A percentile compares a stretch with the other conserved stretches of the same genome.
Conservation (phyloP, 192 early-diverging fungal species). For the Linnemannia zychae region DNA sequence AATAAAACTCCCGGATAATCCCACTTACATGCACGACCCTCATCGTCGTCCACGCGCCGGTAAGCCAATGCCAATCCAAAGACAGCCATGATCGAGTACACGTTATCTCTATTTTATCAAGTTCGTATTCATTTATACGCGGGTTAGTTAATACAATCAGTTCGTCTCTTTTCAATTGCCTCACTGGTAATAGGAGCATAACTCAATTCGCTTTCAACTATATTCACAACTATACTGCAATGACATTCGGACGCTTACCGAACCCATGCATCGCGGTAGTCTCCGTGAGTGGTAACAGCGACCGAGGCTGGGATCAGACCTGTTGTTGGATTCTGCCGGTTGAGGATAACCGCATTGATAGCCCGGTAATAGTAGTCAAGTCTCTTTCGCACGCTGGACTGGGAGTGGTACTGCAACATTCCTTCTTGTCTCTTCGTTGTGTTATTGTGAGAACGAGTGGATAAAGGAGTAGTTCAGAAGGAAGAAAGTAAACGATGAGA, state of each 20-base stretch:
- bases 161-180: background rate
- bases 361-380: conserved; percentile 84
- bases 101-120: conserved; percentile 75
- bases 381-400: conserved; percentile 48
- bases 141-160: background rate
- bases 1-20: background rate
- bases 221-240: background rate
- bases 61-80: conserved; percentile 88
- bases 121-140: background rate
- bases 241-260: conserved; percentile 58
- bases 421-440: background rate
- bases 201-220: background rate
- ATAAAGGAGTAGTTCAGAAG: background rate
- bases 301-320: conserved; percentile 92
- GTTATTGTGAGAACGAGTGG: background rate
- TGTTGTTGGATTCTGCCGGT: conserved; percentile 81
- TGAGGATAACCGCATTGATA: conserved; percentile 79
- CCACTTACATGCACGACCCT: conserved; percentile 81
- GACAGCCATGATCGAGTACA: conserved; percentile 88
- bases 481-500: background rate
- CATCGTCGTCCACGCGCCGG: conserved; percentile 85
- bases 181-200: background rate
- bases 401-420: conserved; percentile 32
- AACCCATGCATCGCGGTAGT: conserved; percentile 91
- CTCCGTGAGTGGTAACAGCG: conserved; percentile 87